Percentiles rank a stretch among this genome's conserved stretches.
phyloP scores from a whole-genome alignment of 202 grass and related monocot genomes.

The Setaria viridis region DNA sequence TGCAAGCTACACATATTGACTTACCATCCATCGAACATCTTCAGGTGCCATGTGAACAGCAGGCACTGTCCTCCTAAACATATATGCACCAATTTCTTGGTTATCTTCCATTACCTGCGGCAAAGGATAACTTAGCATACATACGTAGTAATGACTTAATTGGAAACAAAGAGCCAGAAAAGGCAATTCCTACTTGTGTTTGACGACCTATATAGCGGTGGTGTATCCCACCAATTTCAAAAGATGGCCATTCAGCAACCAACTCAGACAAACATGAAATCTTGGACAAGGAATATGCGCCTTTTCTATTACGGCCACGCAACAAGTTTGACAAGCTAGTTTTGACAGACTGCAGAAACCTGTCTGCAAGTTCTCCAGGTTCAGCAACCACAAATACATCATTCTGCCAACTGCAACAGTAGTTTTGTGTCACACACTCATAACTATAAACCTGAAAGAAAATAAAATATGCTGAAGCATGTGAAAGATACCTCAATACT shows the following conservation, averaged over 20 bases:
- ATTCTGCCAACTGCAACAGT: slow-evolving; percentile 94
- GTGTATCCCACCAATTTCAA: slow-evolving; percentile 89
- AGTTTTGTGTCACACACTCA: slow-evolving; percentile 42
- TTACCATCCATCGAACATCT: slow-evolving; percentile 97
- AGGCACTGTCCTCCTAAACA: slow-evolving; percentile 96
- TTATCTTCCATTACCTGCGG: slow-evolving; percentile 98
- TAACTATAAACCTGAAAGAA: slow-evolving; percentile 39
- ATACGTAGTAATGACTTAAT: slow-evolving; percentile 26
- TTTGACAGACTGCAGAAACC: slow-evolving; percentile 94
- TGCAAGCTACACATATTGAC: slow-evolving; percentile 30
- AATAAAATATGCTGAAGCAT: background rate
- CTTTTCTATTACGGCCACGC: slow-evolving; percentile 72
- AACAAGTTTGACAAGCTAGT: slow-evolving; percentile 68
- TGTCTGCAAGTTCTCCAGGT: slow-evolving; percentile 90
- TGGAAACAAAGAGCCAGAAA: slow-evolving; percentile 41
- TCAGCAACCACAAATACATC: slow-evolving; percentile 98
- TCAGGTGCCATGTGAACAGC: slow-evolving; percentile 91
- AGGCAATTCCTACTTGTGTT: slow-evolving; percentile 78
- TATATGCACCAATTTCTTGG: slow-evolving; percentile 98
- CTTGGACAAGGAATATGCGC: slow-evolving; percentile 81
- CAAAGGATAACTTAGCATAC: slow-evolving; percentile 22
- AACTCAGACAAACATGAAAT: slow-evolving; percentile 80
- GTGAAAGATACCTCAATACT: slow-evolving; percentile 81
- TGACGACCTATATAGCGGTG: slow-evolving; percentile 96
- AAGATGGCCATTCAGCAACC: slow-evolving; percentile 84